These are phyloP conservation scores for Candida lessepsii DNA, from an alignment of 805 yeast genomes.

Conservation along the genomic window DNA sequence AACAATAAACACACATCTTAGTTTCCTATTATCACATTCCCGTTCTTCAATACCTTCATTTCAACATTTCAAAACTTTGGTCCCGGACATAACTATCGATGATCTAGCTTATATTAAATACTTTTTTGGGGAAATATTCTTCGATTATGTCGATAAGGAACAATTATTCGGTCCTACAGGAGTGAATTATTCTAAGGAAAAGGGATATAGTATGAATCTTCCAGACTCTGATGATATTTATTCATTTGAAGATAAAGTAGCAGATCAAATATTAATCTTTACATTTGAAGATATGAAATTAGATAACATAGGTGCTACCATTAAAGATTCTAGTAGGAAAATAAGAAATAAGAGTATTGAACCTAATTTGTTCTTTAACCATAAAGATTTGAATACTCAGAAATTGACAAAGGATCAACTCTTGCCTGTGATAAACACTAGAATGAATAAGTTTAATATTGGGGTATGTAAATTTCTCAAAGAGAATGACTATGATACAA, in stretches of 20 bases:
- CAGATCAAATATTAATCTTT: conserved; percentile 45
- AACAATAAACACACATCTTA: conserved; percentile 38
- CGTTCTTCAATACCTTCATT: conserved; percentile 31
- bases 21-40: conserved; percentile 38
- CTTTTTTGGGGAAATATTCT: conserved; percentile 61
- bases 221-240: conserved; percentile 14
- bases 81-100: conserved; percentile 31
- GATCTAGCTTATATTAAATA: conserved; percentile 66
- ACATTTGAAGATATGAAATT: conserved; percentile 73
- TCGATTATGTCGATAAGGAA: conserved; percentile 75
- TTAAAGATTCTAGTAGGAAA: conserved; percentile 21
- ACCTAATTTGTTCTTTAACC: conserved; percentile 12
- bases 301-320: conserved; percentile 41
- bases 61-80: conserved; percentile 31
- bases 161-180: conserved; percentile 47
- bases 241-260: conserved; percentile 38
- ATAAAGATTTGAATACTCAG: conserved; percentile 20
- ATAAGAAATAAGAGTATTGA: conserved; percentile 8
- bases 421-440: conserved; percentile 54
- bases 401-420: conserved; percentile 53
- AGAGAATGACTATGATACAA: background rate
- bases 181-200: conserved; percentile 24
- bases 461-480: conserved; percentile 16
- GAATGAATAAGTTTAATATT: conserved; percentile 51
- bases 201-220: conserved; percentile 34